These are phyloP conservation scores for Borealophlyctis nickersoniae DNA, from an alignment of 192 early-diverging fungal genomes.

Conservation along the genomic window DNA sequence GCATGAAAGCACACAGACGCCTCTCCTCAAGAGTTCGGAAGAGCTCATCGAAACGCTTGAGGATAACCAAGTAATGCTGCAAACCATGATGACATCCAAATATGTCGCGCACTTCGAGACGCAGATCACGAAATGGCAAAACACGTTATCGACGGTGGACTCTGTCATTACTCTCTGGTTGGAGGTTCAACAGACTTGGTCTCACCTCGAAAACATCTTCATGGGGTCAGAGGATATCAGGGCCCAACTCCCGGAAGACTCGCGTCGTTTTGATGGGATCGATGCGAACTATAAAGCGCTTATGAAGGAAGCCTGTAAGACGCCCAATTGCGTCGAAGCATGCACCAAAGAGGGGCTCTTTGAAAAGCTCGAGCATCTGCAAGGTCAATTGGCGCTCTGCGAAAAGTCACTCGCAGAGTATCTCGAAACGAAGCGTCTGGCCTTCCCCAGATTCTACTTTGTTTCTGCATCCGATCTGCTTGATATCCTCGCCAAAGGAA, in stretches of 20 bases:
- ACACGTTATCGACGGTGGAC: constrained; percentile 57
- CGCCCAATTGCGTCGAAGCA: constrained; percentile 56
- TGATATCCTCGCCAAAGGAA: constrained; percentile 66
- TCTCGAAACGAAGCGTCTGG: constrained; percentile 61
- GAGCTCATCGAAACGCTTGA: constrained; percentile 64
- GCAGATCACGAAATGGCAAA: constrained; percentile 66
- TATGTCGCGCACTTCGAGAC: constrained; percentile 64
- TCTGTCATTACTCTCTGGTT: constrained; percentile 56
- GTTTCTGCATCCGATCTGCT: constrained; percentile 61
- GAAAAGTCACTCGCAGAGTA: constrained; percentile 67
- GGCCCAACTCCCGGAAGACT: constrained; percentile 64
- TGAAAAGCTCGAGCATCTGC: constrained; percentile 52
- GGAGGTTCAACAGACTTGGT: constrained; percentile 67
- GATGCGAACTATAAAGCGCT: constrained; percentile 57
- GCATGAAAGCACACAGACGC: constrained; percentile 52
- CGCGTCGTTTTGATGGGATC: constrained; percentile 59
- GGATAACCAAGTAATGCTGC: constrained; percentile 69
- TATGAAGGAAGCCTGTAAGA: constrained; percentile 55
- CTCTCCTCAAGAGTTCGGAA: constrained; percentile 54
- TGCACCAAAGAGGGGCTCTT: constrained; percentile 58
- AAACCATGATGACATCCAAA: constrained; percentile 66
- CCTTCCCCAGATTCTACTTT: constrained; percentile 67
- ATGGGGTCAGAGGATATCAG: constrained; percentile 66
- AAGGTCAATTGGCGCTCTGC: constrained; percentile 59
- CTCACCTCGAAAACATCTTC: constrained; percentile 65